These are phyloP conservation scores for Didymella keratinophila DNA, from an alignment of 2,329 filamentous ascomycete species.

Conservation along the genomic window DNA sequence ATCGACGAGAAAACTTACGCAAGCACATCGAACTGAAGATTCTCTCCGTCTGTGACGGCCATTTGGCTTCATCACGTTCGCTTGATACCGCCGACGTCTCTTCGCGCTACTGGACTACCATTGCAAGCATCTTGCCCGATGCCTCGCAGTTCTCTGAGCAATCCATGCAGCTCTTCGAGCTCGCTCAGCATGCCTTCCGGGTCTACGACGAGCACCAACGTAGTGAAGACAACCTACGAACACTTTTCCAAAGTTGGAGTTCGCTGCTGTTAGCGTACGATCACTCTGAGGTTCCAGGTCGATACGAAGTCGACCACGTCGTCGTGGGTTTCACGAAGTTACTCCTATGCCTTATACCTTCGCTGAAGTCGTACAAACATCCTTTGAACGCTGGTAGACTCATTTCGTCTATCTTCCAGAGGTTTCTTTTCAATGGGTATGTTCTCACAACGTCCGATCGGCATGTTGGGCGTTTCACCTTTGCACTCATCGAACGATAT, in stretches of 20 bases:
- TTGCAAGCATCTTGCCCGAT: slow-evolving; percentile 43
- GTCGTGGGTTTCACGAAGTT: slow-evolving; percentile 53
- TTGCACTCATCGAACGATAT: neutral
- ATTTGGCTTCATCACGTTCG: slow-evolving; percentile 45
- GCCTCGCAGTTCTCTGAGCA: slow-evolving; percentile 33
- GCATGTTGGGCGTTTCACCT: neutral
- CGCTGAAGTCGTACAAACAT: slow-evolving; percentile 52
- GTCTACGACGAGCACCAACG: slow-evolving; percentile 45
- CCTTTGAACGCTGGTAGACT: slow-evolving; percentile 42
- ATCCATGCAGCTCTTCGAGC: slow-evolving; percentile 46
- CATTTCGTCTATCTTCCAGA: slow-evolving; percentile 45
- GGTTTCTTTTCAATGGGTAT: slow-evolving; percentile 47
- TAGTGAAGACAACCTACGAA: slow-evolving; percentile 42
- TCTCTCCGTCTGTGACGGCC: slow-evolving; percentile 46
- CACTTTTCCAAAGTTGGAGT: slow-evolving; percentile 43
- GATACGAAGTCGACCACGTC: slow-evolving; percentile 46
- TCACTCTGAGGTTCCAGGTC: slow-evolving; percentile 47
- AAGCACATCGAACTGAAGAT: slow-evolving; percentile 41
- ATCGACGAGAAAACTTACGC: slow-evolving; percentile 35
- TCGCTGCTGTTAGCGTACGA: slow-evolving; percentile 43
- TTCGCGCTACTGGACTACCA: slow-evolving; percentile 44
- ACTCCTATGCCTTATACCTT: slow-evolving; percentile 49
- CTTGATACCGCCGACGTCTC: slow-evolving; percentile 42
- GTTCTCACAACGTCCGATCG: slow-evolving; percentile 1
- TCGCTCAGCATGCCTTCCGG: slow-evolving; percentile 49